Conservation (phyloP, 192 early-diverging fungal species). For the Kickxella alabastrina region DNA sequence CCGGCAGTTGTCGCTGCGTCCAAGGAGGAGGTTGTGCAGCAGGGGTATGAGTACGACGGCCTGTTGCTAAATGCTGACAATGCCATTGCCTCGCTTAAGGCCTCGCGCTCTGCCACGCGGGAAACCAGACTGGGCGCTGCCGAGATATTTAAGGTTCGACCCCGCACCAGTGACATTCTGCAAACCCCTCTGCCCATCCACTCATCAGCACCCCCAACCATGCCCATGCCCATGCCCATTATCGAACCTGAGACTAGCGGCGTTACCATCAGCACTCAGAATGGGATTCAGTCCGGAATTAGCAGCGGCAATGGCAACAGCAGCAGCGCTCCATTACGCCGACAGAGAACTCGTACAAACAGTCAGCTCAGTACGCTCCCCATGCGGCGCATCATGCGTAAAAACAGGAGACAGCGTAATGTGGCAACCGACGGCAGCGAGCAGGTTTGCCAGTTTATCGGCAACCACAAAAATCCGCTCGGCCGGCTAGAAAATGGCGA, state of each 20-base stretch:
- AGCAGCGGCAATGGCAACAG: not conserved
- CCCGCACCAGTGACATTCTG: not conserved
- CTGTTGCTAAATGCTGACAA: slow-evolving; percentile 33
- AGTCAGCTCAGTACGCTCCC: not conserved
- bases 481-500: slow-evolving; percentile 43
- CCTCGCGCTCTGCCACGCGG: slow-evolving; percentile 17
- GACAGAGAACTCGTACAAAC: not conserved
- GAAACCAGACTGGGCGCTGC: slow-evolving; percentile 19
- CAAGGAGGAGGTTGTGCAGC: too few relatives aligned
- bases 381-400: slow-evolving; percentile 24
- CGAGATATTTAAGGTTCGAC: slow-evolving; percentile 6
- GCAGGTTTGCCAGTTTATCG: slow-evolving; percentile 34
- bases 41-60: slow-evolving; percentile 8
- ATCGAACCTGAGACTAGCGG: too few relatives aligned
- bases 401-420: slow-evolving; percentile 4
- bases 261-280: not conserved
- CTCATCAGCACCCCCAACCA: too few relatives aligned
- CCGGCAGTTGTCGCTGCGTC: too few relatives aligned
- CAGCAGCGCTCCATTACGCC: not conserved
- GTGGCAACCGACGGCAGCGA: slow-evolving; percentile 1
- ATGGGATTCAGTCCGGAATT: slow-evolving; percentile 9
- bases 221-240: too few relatives aligned
- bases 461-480: slow-evolving; percentile 40
- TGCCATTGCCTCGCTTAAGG: slow-evolving; percentile 9
- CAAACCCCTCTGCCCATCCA: slow-evolving; percentile 12